phyloP scores from a whole-genome alignment of 257 asterid genomes.

The Galeopsis tetrahit region DNA sequence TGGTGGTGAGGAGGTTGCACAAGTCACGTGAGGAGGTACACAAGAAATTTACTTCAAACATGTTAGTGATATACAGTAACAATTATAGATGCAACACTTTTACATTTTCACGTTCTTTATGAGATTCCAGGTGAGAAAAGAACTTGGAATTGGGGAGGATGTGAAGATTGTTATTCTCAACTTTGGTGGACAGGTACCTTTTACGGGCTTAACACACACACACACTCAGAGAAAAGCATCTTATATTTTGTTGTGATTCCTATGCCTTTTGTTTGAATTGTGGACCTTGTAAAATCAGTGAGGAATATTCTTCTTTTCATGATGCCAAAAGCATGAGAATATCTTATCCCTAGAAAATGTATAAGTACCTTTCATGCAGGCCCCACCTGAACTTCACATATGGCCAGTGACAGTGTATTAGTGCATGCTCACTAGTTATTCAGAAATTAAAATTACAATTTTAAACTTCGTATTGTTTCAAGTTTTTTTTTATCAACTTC shows the following conservation, averaged over 20 bases:
- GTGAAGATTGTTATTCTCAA: constrained; percentile 90
- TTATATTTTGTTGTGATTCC: neutral
- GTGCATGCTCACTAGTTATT: neutral
- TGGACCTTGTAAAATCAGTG: neutral
- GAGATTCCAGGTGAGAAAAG: constrained; percentile 72
- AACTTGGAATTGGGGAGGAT: constrained; percentile 78
- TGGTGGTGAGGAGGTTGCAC: constrained; percentile 96
- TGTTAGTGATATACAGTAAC: constrained; percentile 3
- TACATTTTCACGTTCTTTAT: constrained; percentile 23
- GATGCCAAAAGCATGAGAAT: constrained; percentile 17
- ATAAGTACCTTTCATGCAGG: neutral
- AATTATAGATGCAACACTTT: constrained; percentile 15
- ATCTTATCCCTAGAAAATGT: constrained; percentile 8
- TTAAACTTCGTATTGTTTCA: neutral
- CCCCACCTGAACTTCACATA: neutral
- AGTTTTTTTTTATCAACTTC: constrained; percentile 3
- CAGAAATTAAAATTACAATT: constrained; percentile 1
- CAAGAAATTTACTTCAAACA: constrained; percentile 13
- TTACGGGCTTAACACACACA: neutral
- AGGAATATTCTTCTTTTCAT: neutral
- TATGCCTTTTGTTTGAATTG: neutral
- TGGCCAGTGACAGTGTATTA: neutral
- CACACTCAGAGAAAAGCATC: neutral
- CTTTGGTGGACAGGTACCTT: constrained; percentile 94
- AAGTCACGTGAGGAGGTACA: constrained; percentile 78